phyloP scores from a whole-genome alignment of 2,329 filamentous ascomycete species.

The Aspergillus neotritici region DNA sequence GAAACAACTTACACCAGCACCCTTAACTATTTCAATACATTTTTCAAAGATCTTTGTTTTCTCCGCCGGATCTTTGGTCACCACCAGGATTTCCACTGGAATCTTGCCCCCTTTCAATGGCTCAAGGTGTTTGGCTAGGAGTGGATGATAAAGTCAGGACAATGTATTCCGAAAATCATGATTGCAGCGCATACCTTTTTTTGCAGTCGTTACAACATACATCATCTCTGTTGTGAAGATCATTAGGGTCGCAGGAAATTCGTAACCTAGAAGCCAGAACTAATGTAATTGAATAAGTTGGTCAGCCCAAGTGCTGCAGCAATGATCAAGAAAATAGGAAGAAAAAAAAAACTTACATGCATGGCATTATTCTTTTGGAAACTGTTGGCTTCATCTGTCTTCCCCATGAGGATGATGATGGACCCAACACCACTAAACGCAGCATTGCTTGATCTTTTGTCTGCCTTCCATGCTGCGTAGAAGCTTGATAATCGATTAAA shows the following conservation, averaged over 20 bases:
- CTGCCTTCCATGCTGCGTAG: conserved; percentile 88
- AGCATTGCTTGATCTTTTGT: conserved; percentile 80
- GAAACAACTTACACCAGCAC: conserved; percentile 63
- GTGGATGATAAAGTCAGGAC: not conserved
- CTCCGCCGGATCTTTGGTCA: conserved; percentile 83
- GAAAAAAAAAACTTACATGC: conserved; percentile 61
- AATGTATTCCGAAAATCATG: not conserved
- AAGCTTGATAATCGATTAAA: conserved; percentile 87
- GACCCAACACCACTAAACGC: conserved; percentile 82
- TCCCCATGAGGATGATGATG: conserved; percentile 87
- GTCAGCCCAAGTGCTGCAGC: not conserved
- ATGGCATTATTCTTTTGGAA: conserved; percentile 96
- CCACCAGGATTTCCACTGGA: conserved; percentile 83
- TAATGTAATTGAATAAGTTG: conserved; percentile 36
- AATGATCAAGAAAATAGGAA: not conserved
- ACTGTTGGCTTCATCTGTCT: conserved; percentile 78
- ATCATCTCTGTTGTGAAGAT: conserved; percentile 82
- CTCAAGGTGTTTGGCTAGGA: conserved; percentile 81
- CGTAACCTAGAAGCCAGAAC: conserved; percentile 98
- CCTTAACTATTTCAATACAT: conserved; percentile 80
- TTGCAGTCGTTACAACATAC: conserved; percentile 90
- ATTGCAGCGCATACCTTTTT: conserved; percentile 67
- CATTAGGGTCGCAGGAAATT: conserved; percentile 94
- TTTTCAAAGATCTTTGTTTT: conserved; percentile 87
- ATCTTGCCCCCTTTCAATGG: conserved; percentile 87